Evolutionary conservation across 208 protist genomes (phyloP).

Genomic region (Leishmania lainsoni): DNA sequence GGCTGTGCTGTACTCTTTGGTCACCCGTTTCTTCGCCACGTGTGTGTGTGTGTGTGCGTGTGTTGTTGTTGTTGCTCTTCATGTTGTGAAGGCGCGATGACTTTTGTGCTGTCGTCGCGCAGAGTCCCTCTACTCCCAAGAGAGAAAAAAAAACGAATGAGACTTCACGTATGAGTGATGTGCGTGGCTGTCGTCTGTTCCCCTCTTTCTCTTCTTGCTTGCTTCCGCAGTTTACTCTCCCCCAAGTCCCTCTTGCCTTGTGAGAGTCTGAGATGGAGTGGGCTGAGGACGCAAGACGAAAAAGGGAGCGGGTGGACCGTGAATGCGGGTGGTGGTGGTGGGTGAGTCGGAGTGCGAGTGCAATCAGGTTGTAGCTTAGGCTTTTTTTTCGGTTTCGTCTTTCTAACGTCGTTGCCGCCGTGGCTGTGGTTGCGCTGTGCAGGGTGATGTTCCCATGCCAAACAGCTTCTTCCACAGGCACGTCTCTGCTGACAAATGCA

Average conservation of each 20-base stretch:
- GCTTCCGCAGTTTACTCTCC: background rate
- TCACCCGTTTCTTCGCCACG: background rate
- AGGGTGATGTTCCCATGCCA: no score
- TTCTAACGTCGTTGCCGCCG: background rate
- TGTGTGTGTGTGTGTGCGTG: background rate
- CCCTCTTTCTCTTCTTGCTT: background rate
- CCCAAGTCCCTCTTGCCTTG: background rate
- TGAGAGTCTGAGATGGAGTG: background rate
- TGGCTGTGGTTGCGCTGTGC: background rate
- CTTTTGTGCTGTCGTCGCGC: background rate
- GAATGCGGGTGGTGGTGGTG: background rate
- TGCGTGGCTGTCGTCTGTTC: background rate
- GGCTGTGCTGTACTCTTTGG: no score
- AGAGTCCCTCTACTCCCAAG: background rate
- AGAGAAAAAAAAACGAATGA: background rate
- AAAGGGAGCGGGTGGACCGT: background rate
- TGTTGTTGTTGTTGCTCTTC: background rate
- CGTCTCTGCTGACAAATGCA: background rate
- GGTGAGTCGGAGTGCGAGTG: background rate
- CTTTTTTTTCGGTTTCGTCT: background rate
- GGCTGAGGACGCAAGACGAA: background rate
- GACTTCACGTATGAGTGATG: background rate
- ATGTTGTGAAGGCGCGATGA: background rate
- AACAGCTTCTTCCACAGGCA: background rate
- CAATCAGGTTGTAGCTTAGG: background rate